Base-by-base conservation (phyloP, 768 basidiomycete genomes). In the Sistotremastrum niveocremeum region DNA sequence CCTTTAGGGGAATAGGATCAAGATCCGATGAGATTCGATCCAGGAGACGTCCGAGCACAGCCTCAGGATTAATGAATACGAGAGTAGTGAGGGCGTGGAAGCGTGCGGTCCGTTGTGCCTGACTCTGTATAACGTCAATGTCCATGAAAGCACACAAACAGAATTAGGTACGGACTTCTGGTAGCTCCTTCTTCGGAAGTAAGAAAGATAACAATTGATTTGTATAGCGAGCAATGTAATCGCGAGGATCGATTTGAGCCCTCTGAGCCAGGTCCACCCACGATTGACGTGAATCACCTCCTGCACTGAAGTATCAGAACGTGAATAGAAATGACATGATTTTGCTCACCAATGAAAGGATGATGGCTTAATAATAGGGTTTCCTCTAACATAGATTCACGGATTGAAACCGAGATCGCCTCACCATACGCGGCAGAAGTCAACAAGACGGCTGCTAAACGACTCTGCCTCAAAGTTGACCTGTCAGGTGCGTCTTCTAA, bases 201-300 rank as follows among this genome's bases (percentile, higher is more conserved):
- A 11, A 41, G 28, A 33, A 31, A 32, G 41, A 46, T n/a, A 29
- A 28, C 7, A 20, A 11, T 8, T 12, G 8, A 8, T 30, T 32
- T 34, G 7, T 7, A 44, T 34, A 33, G 31, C 35, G 12, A 6
- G 65, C 66, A 4, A 84, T 67, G 5, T 85, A 60, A 9, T 73
- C 71, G 20, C 67, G 65, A 2, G 90, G 90, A 56, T 94, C 86
- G 4, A 72, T 56, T 2, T 66, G 58, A 0, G 82, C 78, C 48
- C 71, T 73, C 52, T 85, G 86, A 46, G 83, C 85, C 4, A 86
- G 51, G 46, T 88, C 84, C 48, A 93, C 83, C 90, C 90, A 95
- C 1, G 71, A 71, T 20, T 76, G 78, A 11, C 76, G 71, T 6
- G 72, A 69, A 10, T 65, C 60, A 20, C 65, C 70, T 51, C 68